These are phyloP conservation scores for Podila epigama DNA, from an alignment of 192 early-diverging fungal species.

Conservation along the genomic window DNA sequence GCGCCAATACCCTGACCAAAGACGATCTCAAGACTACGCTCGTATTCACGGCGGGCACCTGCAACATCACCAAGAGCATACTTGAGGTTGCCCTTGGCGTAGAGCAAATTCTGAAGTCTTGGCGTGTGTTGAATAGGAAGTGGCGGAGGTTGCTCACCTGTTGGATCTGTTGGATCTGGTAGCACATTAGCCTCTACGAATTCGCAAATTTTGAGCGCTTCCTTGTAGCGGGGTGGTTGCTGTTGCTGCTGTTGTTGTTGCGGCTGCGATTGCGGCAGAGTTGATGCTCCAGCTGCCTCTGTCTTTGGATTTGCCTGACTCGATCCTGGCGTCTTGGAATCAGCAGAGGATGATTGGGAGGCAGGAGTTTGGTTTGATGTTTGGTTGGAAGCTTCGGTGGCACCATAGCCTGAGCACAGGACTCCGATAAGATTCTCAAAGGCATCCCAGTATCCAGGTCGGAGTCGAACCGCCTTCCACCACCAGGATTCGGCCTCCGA, in stretches of 20 bases:
- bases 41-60: slow-evolving; percentile 82
- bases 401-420: slow-evolving; percentile 62
- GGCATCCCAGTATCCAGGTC: slow-evolving; percentile 94
- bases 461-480: slow-evolving; percentile 80
- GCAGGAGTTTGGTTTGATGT: slow-evolving; percentile 16
- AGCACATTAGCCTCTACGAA: slow-evolving; percentile 73
- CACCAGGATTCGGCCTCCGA: slow-evolving; percentile 84
- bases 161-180: slow-evolving; percentile 32
- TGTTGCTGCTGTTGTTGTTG: slow-evolving; percentile 5
- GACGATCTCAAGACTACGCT: slow-evolving; percentile 79
- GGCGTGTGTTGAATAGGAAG: slow-evolving; percentile 70
- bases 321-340: slow-evolving; percentile 5
- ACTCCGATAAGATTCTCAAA: slow-evolving; percentile 88
- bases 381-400: slow-evolving; percentile 18
- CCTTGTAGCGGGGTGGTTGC: slow-evolving; percentile 67
- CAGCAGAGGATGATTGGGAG: slow-evolving; percentile 6
- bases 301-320: slow-evolving; percentile 13
- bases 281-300: slow-evolving; percentile 4
- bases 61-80: slow-evolving; percentile 76
- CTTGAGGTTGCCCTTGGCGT: slow-evolving; percentile 86
- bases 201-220: slow-evolving; percentile 85
- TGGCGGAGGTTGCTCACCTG: slow-evolving; percentile 42
- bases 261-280: neutral
- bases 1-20: slow-evolving; percentile 55
- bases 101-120: slow-evolving; percentile 84